Conservation (phyloP, 2,329 filamentous ascomycete species). For the Fusarium pilosicola region DNA sequence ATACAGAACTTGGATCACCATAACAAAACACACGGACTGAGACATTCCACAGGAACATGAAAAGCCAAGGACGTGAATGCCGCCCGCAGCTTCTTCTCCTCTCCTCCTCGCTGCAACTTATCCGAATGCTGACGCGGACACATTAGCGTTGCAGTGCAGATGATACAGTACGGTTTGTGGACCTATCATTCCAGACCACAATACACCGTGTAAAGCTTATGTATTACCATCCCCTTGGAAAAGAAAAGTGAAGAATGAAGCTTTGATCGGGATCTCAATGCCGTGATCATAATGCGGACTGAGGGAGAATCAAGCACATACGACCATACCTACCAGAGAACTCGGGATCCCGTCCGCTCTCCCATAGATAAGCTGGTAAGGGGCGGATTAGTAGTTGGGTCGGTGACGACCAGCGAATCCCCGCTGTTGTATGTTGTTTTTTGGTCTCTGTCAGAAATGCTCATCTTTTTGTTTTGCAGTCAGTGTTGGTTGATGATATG, state of each 20-base stretch:
- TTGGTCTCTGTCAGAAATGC: neutral
- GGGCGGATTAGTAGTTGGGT: conserved; percentile 18
- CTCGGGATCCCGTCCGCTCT: conserved; percentile 29
- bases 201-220: neutral
- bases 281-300: neutral
- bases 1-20: neutral
- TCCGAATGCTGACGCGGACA: conserved; percentile 23
- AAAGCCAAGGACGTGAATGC: neutral
- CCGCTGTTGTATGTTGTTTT: conserved; percentile 12
- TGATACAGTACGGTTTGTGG: neutral
- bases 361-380: conserved; percentile 13
- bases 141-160: conserved; percentile 13
- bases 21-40: neutral
- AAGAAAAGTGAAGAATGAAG: neutral
- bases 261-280: neutral
- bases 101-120: neutral
- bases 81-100: too few species aligned
- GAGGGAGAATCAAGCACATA: neutral
- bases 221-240: neutral
- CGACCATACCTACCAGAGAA: conserved; percentile 23
- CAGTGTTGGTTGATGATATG: neutral
- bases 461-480: neutral
- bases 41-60: conserved; percentile 15
- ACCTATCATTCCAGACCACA: conserved; percentile 6
- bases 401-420: conserved; percentile 17